Evolutionary conservation across 2,329 filamentous ascomycete species (phyloP), one percentile per base, ranked within the genome.

Genomic region (Exophiala phaeomuriformis): DNA sequence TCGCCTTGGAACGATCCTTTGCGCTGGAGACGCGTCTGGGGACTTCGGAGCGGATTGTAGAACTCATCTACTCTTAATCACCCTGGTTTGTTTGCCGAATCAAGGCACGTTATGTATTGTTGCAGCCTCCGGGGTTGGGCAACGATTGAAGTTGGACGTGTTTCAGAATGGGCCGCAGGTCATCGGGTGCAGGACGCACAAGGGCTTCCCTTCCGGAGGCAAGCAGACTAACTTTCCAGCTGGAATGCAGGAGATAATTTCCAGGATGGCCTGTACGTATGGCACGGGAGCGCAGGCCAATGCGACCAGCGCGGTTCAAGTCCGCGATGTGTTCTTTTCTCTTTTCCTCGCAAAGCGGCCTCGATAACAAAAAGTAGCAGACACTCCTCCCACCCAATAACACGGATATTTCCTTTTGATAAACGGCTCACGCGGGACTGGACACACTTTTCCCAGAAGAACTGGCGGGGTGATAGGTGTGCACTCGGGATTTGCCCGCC

Each of bases 11-110:
- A 31, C 60, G 55, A n/a, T 62, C 58, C 36, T 59, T 62, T 42
- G 61, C 61, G 43, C 60, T 62, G 32, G 60, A 62, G 28, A 63
- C 42, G 41, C 61, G 60, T 32, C 56, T 47, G 19, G 61, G 61
- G 37, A 63, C 60, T 49, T 61, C 60, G 48, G 61, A 61, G 27
- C 60, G 57, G 31, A 56, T 33, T 53, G 58, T 46, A 35, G 59
- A 63, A 58, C 53, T 63, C 61, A 63, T 63, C 50, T 53, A 58
- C 48, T 47, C 57, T 45, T 39, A 42, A 42, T 47, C 27, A 12
- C 39, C 44, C n/a, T 42, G 29, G 19, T 19, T 19, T 19, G 19
- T 19, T 19, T 32, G 35, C 49, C 36, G 40, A 44, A 27, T 29
- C n/a, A 12, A 33, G 31, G 39, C 33, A 42, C 31, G 30, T 37